These are phyloP conservation scores for Triticum timopheevii DNA, from an alignment of 176 grass and related monocot species.

Conservation along the genomic window DNA sequence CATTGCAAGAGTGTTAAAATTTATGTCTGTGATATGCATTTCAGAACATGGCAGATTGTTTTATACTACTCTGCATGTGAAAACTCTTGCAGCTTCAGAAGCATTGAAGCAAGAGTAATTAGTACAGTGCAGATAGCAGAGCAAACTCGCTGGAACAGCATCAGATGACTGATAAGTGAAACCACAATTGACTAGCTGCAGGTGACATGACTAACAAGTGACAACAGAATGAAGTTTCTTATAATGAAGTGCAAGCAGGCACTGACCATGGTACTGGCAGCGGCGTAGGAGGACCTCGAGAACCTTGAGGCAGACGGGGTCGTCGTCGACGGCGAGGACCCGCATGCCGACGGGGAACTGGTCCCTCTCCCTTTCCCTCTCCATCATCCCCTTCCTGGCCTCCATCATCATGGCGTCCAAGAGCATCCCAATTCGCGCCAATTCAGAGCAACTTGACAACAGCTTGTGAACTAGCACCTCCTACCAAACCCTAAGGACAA, in stretches of 20 bases:
- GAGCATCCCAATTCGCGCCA: constrained; percentile 20
- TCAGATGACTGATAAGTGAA: neutral
- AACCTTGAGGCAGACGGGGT: constrained; percentile 58
- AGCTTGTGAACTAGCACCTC: neutral
- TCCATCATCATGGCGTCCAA: constrained; percentile 30
- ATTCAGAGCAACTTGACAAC: neutral
- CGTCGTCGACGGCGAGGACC: constrained; percentile 72
- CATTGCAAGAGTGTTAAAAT: neutral
- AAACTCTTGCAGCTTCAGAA: constrained; percentile 2
- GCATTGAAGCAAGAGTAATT: neutral
- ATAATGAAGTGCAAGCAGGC: neutral
- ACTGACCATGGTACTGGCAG: constrained; percentile 48
- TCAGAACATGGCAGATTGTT: constrained; percentile 10
- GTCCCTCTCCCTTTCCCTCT: constrained; percentile 23
- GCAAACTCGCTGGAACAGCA: constrained; percentile 24
- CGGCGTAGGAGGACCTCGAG: constrained; percentile 40
- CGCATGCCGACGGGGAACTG: constrained; percentile 75
- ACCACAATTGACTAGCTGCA: neutral
- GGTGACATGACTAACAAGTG: neutral
- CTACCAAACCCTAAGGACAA: neutral
- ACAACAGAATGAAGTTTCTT: neutral
- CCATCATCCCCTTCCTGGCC: constrained; percentile 33
- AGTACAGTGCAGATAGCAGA: neutral
- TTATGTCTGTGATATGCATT: neutral
- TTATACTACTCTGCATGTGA: constrained; percentile 14